Conservation (phyloP, 768 basidiomycete species). For the Auricularia sp. region DNA sequence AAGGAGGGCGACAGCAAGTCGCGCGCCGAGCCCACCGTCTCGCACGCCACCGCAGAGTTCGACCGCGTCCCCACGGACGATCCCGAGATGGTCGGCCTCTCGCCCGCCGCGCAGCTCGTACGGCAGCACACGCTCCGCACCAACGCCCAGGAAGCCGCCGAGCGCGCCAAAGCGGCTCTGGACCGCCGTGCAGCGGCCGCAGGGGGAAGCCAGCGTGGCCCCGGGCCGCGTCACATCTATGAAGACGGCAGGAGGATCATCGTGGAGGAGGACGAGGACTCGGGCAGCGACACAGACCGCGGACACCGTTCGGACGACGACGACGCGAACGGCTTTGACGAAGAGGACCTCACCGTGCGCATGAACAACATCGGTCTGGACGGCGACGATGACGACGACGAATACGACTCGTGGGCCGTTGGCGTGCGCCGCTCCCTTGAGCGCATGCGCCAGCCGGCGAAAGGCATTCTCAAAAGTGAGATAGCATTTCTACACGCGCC, state of each 20-base stretch:
- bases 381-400: constrained; percentile 38
- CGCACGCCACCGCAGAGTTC: constrained; percentile 76
- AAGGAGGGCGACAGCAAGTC: constrained; percentile 38
- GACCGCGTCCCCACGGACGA: constrained; percentile 49
- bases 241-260: constrained; percentile 60
- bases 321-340: constrained; percentile 43
- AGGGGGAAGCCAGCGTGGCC: constrained; percentile 19
- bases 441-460: constrained; percentile 52
- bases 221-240: constrained; percentile 32
- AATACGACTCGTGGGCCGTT: constrained; percentile 70
- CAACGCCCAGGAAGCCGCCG: constrained; percentile 64
- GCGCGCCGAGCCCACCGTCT: constrained; percentile 57
- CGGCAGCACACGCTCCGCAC: constrained; percentile 77
- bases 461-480: constrained; percentile 86
- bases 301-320: constrained; percentile 23
- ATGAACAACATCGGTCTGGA: constrained; percentile 42
- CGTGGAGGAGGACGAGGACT: constrained; percentile 73
- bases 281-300: constrained; percentile 26
- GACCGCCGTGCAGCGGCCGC: not conserved
- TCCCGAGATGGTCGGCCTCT: constrained; percentile 58
- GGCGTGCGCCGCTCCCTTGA: constrained; percentile 66
- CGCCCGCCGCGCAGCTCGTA: constrained; percentile 83
- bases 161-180: constrained; percentile 39
- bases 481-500: constrained; percentile 11
- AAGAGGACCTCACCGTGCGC: constrained; percentile 68